Percentiles rank a stretch among this genome's conserved stretches.
These are phyloP conservation scores for Glaciozyma martinii DNA, from an alignment of 768 basidiomycete genomes.

Conservation along the genomic window DNA sequence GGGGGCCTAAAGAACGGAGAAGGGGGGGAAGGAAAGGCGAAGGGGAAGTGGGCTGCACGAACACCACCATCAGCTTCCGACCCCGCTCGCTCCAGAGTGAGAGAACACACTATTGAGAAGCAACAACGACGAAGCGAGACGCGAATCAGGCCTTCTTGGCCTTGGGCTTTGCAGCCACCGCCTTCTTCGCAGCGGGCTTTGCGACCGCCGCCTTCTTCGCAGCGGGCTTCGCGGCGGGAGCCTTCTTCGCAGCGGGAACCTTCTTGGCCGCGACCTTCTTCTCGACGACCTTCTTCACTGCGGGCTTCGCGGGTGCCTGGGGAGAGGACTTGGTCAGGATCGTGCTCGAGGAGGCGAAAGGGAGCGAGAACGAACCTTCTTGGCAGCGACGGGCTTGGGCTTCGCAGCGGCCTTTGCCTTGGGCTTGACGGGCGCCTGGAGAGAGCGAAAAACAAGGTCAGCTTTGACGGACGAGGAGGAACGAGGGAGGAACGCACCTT, in stretches of 20 bases:
- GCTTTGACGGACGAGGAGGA: background rate
- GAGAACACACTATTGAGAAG: too few relatives aligned
- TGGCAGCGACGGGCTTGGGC: background rate
- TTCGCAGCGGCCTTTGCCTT: background rate
- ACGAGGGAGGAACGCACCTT: background rate
- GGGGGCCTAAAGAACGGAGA: too few relatives aligned
- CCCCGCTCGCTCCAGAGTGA: too few relatives aligned
- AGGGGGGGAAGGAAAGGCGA: too few relatives aligned
- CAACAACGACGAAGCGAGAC: too few relatives aligned
- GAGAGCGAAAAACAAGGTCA: too few relatives aligned
- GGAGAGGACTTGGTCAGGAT: too few relatives aligned
- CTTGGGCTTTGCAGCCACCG: too few relatives aligned
- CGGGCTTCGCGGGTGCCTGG: background rate
- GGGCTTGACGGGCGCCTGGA: too few relatives aligned
- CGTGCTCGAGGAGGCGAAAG: background rate
- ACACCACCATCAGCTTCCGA: too few relatives aligned
- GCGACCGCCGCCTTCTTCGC: background rate
- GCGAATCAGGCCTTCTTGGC: too few relatives aligned
- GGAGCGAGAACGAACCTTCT: background rate
- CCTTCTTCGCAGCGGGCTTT: background rate
- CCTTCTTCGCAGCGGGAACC: background rate
- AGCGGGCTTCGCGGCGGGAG: background rate
- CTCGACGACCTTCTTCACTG: background rate
- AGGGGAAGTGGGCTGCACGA: too few relatives aligned
- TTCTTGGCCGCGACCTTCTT: conserved; percentile 1